phyloP scores from a whole-genome alignment of 2,329 filamentous ascomycete species.

The Fusarium gaditjirri region DNA sequence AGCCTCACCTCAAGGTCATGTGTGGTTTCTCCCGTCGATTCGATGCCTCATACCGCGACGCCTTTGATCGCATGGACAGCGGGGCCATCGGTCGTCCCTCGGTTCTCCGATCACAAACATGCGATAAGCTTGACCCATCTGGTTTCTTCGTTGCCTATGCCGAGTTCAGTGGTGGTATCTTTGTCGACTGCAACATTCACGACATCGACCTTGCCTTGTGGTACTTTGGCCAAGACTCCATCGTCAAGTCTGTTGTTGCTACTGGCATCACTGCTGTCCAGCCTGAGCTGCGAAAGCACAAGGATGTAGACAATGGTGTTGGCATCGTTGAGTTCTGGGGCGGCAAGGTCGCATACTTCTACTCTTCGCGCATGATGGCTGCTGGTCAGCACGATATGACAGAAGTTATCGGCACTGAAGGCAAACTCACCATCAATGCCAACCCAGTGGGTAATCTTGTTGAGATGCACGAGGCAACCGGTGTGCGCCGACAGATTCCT shows the following conservation, averaged over 20 bases:
- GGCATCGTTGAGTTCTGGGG: conserved; percentile 74
- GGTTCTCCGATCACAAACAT: conserved; percentile 73
- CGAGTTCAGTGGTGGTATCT: conserved; percentile 73
- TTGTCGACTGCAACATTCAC: conserved; percentile 77
- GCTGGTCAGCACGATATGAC: conserved; percentile 75
- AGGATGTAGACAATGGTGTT: conserved; percentile 49
- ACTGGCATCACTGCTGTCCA: conserved; percentile 48
- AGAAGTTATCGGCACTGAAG: conserved; percentile 74
- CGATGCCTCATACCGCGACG: conserved; percentile 73
- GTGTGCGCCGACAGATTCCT: conserved; percentile 68
- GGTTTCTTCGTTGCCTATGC: conserved; percentile 78
- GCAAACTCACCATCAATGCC: conserved; percentile 70
- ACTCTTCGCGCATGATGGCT: conserved; percentile 74
- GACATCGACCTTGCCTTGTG: conserved; percentile 63
- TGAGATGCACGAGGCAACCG: conserved; percentile 62
- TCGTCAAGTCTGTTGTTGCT: conserved; percentile 47
- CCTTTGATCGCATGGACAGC: conserved; percentile 60
- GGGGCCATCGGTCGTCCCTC: conserved; percentile 70
- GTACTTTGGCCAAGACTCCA: conserved; percentile 48
- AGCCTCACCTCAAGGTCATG: conserved; percentile 73
- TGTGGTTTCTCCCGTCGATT: conserved; percentile 58
- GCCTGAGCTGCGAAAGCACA: conserved; percentile 48
- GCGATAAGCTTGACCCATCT: conserved; percentile 72
- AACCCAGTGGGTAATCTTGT: conserved; percentile 66
- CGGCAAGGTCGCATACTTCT: conserved; percentile 73